phyloP scores from a whole-genome alignment of 768 basidiomycete genomes.

The Astraeus odoratus region DNA sequence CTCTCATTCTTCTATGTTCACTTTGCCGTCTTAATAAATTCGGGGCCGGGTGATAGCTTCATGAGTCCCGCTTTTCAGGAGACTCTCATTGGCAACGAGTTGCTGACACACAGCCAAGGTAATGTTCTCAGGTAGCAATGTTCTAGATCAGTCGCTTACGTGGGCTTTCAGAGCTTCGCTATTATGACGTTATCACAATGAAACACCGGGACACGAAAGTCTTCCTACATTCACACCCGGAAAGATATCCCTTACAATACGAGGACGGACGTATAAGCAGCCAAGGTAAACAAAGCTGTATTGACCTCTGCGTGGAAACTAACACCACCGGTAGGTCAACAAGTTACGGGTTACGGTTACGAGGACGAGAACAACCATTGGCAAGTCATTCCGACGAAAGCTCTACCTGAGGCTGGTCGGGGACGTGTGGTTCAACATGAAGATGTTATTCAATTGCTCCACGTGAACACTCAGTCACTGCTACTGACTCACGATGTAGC shows the following conservation, averaged over 20 bases:
- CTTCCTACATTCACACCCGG: constrained; percentile 88
- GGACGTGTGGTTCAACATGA: constrained; percentile 88
- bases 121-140: constrained; percentile 9
- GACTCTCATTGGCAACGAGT: constrained; percentile 85
- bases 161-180: constrained; percentile 72
- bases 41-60: constrained; percentile 91
- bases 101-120: constrained; percentile 91
- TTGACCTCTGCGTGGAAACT: neutral
- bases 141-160: neutral
- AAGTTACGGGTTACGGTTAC: constrained; percentile 93
- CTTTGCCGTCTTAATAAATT: constrained; percentile 79
- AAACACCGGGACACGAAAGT: constrained; percentile 92
- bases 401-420: constrained; percentile 88
- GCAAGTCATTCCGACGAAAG: constrained; percentile 93
- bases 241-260: constrained; percentile 88
- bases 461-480: constrained; percentile 74
- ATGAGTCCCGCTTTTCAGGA: constrained; percentile 99
- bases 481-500: constrained; percentile 97
- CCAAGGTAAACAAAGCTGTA: constrained; percentile 53
- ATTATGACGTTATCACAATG: constrained; percentile 82
- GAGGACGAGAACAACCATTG: constrained; percentile 94
- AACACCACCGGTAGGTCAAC: constrained; percentile 56
- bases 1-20: constrained; percentile 95
- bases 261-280: constrained; percentile 93
- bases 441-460: constrained; percentile 84